Conservation (phyloP, 306 rosid genomes). For the Cucurbita maxima region DNA sequence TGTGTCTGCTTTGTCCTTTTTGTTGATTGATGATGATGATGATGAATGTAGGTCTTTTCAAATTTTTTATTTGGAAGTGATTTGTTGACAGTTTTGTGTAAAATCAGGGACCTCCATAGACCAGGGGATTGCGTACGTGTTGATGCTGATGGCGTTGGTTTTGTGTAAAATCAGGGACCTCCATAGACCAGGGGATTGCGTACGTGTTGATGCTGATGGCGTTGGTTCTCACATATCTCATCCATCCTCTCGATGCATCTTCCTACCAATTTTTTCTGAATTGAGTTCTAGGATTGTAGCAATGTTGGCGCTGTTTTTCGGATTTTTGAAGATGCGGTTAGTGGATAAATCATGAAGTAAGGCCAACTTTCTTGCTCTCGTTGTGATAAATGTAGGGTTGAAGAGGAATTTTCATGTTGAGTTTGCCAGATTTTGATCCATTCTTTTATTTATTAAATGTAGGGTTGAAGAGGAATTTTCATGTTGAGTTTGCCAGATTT, state of each 20-base stretch:
- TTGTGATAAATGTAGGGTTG: not conserved
- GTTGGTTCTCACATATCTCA: constrained; percentile 62
- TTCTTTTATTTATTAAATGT: not conserved
- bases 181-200: constrained; percentile 80
- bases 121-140: constrained; percentile 70
- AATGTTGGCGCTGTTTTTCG: not conserved
- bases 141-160: constrained; percentile 67
- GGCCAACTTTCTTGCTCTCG: not conserved
- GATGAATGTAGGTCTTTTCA: not conserved
- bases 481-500: not conserved
- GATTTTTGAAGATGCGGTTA: not conserved
- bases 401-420: not conserved
- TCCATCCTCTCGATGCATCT: constrained; percentile 57
- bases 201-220: constrained; percentile 68
- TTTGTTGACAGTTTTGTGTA: not conserved
- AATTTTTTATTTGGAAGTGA: too few species aligned
- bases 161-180: constrained; percentile 23
- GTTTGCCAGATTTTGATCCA: not conserved
- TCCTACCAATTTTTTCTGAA: constrained; percentile 23
- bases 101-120: constrained; percentile 48
- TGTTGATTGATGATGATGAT: not conserved
- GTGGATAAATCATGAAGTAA: not conserved
- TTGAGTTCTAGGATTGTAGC: not conserved
- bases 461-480: not conserved
- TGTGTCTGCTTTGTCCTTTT: not conserved